These are phyloP conservation scores for Colletotrichum cordylinicola DNA, from an alignment of 2,329 filamentous ascomycete species.

Conservation along the genomic window DNA sequence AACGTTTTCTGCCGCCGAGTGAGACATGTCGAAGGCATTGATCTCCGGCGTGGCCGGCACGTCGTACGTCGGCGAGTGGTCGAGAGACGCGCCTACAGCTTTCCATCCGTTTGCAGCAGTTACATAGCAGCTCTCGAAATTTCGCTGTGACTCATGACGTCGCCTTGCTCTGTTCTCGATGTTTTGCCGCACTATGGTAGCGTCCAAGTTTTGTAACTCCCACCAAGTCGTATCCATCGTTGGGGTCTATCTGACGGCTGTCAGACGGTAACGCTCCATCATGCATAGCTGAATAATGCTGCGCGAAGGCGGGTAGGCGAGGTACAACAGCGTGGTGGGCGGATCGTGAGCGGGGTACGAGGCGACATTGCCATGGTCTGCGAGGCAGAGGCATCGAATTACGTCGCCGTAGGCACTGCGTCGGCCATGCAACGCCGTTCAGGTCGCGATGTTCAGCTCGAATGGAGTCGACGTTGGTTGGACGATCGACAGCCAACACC, in stretches of 20 bases:
- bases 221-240: background rate
- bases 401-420: background rate
- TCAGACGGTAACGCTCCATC: background rate
- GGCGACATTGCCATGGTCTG: background rate
- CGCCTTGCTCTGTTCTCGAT: background rate
- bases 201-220: background rate
- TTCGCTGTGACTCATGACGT: background rate
- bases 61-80: background rate
- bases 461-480: background rate
- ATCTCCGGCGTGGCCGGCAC: background rate
- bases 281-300: background rate
- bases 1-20: background rate
- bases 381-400: background rate
- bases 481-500: slow-evolving; percentile 7
- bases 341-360: background rate
- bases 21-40: background rate
- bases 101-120: background rate
- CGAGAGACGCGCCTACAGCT: background rate
- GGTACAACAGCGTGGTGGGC: background rate
- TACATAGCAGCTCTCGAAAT: background rate
- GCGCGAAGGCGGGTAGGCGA: background rate
- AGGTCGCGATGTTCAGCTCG: background rate
- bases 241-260: background rate
- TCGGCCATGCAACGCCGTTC: background rate
- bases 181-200: background rate